A percentile compares a stretch with the other conserved stretches of the same genome.
Evolutionary conservation across 139 green algal species (phyloP).

Genomic region (Chlorella ohadii): DNA sequence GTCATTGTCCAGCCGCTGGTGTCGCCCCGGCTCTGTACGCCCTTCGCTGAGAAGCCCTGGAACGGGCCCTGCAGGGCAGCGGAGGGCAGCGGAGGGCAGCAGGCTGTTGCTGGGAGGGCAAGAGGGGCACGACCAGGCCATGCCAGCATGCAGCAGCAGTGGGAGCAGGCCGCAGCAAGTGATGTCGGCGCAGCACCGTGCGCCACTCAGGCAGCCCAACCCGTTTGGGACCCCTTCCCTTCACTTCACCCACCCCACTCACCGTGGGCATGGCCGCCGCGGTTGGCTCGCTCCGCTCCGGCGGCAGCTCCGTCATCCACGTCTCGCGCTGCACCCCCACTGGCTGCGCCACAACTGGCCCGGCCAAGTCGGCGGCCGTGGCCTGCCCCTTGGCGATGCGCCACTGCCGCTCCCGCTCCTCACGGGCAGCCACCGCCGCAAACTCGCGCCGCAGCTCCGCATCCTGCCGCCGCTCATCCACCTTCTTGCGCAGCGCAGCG

Average conservation of each 20-base stretch:
- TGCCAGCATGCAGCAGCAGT: too few relatives aligned
- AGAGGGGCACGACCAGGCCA: not conserved
- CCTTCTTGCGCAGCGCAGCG: slow-evolving; percentile 28
- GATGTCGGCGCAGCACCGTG: too few relatives aligned
- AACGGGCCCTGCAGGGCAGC: slow-evolving; percentile 25
- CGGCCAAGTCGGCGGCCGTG: slow-evolving; percentile 54
- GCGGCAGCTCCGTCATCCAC: slow-evolving; percentile 89
- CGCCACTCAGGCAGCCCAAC: too few relatives aligned
- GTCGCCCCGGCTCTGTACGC: slow-evolving; percentile 57
- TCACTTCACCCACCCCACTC: not conserved
- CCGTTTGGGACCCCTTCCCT: too few relatives aligned
- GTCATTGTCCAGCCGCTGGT: slow-evolving; percentile 78
- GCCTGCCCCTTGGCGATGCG: slow-evolving; percentile 63
- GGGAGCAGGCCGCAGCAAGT: too few relatives aligned
- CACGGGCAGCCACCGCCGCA: slow-evolving; percentile 36
- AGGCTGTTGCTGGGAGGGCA: too few relatives aligned
- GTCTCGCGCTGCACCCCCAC: slow-evolving; percentile 48
- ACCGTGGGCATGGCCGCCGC: not conserved
- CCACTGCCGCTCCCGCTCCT: slow-evolving; percentile 76
- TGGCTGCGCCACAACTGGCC: slow-evolving; percentile 18
- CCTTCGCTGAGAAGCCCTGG: slow-evolving; percentile 30
- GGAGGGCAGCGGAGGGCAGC: too few relatives aligned
- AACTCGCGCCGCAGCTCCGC: slow-evolving; percentile 53
- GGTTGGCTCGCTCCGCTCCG: slow-evolving; percentile 32
- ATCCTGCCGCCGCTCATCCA: slow-evolving; percentile 70